These are phyloP conservation scores for Xylariaceae sp. DNA, from an alignment of 2,329 filamentous ascomycete genomes.

Conservation along the genomic window DNA sequence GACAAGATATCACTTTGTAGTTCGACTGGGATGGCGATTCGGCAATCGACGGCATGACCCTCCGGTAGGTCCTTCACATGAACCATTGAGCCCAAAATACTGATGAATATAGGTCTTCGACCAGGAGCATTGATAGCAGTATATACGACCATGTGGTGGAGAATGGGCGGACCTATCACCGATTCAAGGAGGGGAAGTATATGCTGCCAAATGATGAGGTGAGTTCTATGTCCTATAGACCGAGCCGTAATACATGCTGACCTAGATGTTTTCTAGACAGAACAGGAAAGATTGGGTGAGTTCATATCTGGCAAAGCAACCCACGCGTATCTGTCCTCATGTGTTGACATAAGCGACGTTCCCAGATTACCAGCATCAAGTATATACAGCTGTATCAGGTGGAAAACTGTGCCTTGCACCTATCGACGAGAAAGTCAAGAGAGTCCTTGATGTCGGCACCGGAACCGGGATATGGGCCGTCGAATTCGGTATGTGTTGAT, in stretches of 20 bases:
- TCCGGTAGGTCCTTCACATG: constrained; percentile 15
- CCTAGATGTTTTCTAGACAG: constrained; percentile 10
- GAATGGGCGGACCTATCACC: constrained; percentile 26
- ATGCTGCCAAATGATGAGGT: constrained; percentile 25
- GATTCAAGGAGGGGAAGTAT: constrained; percentile 26
- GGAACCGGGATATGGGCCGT: constrained; percentile 24
- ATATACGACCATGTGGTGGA: constrained; percentile 23
- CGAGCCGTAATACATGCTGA: not conserved
- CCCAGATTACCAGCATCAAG: constrained; percentile 24
- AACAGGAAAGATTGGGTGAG: constrained; percentile 23
- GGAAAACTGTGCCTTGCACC: constrained; percentile 23
- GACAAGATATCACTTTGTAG: constrained; percentile 5
- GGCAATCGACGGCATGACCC: constrained; percentile 22
- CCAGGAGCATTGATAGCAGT: constrained; percentile 18
- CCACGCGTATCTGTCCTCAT: not conserved
- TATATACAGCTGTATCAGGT: constrained; percentile 21
- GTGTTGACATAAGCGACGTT: not conserved
- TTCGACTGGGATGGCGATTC: constrained; percentile 22
- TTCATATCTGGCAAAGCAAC: not conserved
- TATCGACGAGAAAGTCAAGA: constrained; percentile 10
- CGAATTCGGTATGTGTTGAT: constrained; percentile 17
- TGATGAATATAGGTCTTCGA: constrained; percentile 19
- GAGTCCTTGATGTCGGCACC: constrained; percentile 19
- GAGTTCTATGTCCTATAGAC: not conserved
- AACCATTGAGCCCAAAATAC: not conserved